A percentile compares a stretch with the other conserved stretches of the same genome.
phyloP scores from a whole-genome alignment of 2,329 filamentous ascomycete species.

The Colletotrichum navitas region DNA sequence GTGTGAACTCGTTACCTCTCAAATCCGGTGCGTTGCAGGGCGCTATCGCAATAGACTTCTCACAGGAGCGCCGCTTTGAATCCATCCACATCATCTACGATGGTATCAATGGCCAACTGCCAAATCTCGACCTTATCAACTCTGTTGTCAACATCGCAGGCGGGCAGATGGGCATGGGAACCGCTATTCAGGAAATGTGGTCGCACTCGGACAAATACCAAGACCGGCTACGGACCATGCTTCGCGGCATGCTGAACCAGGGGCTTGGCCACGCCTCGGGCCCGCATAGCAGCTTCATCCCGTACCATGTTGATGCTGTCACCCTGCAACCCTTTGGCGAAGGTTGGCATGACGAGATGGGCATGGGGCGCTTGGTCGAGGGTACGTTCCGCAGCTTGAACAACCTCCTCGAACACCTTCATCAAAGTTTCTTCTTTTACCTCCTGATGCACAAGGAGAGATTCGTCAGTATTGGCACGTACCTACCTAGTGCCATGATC shows the following conservation, averaged over 20 bases:
- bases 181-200: slow-evolving; percentile 88
- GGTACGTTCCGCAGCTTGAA: slow-evolving; percentile 94
- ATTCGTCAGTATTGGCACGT: slow-evolving; percentile 98
- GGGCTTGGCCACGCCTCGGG: slow-evolving; percentile 90
- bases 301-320: slow-evolving; percentile 96
- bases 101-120: slow-evolving; percentile 93
- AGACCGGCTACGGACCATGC: slow-evolving; percentile 87
- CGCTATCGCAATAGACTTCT: slow-evolving; percentile 93
- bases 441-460: slow-evolving; percentile 90
- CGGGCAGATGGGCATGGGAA: slow-evolving; percentile 91
- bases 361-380: slow-evolving; percentile 88
- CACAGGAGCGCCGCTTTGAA: slow-evolving; percentile 86
- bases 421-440: slow-evolving; percentile 99
- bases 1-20: slow-evolving; percentile 81
- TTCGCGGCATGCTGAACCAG: slow-evolving; percentile 93
- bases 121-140: slow-evolving; percentile 96
- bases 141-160: slow-evolving; percentile 88
- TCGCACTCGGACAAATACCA: slow-evolving; percentile 81
- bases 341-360: slow-evolving; percentile 98
- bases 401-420: slow-evolving; percentile 94
- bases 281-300: slow-evolving; percentile 95
- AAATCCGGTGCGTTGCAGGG: slow-evolving; percentile 96
- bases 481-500: slow-evolving; percentile 97
- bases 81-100: slow-evolving; percentile 94
- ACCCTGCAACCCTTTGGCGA: slow-evolving; percentile 91